These are phyloP conservation scores for Trichosporon coremiiforme DNA, from an alignment of 1,284 basidiomycete species.

Conservation along the genomic window DNA sequence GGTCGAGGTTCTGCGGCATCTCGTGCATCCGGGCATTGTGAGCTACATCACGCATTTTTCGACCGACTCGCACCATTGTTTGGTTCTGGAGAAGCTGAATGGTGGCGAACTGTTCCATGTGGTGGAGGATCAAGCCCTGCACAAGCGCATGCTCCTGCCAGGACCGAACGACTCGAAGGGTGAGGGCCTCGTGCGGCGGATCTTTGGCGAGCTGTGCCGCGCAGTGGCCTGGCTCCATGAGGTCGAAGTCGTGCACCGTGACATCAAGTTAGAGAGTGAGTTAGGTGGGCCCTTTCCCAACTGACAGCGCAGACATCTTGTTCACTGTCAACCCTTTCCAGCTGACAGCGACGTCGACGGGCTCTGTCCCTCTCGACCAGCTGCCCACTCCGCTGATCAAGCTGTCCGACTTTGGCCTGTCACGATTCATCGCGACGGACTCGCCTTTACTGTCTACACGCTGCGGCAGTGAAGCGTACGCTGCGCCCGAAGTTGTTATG, in stretches of 20 bases:
- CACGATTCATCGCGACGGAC: constrained; percentile 75
- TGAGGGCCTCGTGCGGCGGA: constrained; percentile 64
- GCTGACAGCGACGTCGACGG: constrained; percentile 45
- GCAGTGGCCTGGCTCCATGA: constrained; percentile 89
- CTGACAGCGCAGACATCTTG: constrained; percentile 61
- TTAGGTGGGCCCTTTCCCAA: constrained; percentile 29
- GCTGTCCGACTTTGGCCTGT: constrained; percentile 86
- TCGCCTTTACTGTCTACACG: constrained; percentile 76
- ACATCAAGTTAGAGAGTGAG: constrained; percentile 93
- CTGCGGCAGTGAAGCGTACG: constrained; percentile 89
- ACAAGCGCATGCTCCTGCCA: constrained; percentile 55
- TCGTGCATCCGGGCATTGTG: constrained; percentile 81
- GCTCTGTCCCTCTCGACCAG: constrained; percentile 53
- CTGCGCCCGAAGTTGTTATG: constrained; percentile 86
- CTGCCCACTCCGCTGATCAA: constrained; percentile 71
- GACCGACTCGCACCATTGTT: constrained; percentile 72
- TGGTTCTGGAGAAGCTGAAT: constrained; percentile 74
- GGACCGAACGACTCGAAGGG: constrained; percentile 36
- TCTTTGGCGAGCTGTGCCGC: constrained; percentile 76
- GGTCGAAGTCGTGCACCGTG: constrained; percentile 82
- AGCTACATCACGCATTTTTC: constrained; percentile 73
- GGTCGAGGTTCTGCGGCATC: constrained; percentile 81
- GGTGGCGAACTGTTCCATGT: constrained; percentile 86
- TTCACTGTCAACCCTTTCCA: constrained; percentile 60
- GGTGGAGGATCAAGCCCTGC: constrained; percentile 66